Percentiles rank a stretch among this genome's conserved stretches.
Conservation (phyloP, 2,329 filamentous ascomycete species). For the Fusarium subglutinans region DNA sequence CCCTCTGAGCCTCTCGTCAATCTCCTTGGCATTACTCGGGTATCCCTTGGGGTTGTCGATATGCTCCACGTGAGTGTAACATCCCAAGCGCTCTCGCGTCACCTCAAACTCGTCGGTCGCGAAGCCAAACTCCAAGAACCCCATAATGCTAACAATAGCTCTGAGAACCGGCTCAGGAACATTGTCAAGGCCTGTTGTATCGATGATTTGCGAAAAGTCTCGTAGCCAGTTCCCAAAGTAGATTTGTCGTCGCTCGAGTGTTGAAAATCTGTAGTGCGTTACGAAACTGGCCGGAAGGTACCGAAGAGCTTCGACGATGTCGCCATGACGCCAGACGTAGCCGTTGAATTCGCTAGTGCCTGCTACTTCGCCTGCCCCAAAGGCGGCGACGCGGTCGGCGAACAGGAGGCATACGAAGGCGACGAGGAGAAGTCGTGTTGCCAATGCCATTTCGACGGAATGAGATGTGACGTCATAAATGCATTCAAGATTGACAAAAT, state of each 20-base stretch:
- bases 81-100: slow-evolving; percentile 77
- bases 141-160: slow-evolving; percentile 45
- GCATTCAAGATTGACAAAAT: neutral
- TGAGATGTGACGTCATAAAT: slow-evolving; percentile 21
- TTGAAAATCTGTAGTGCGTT: slow-evolving; percentile 51
- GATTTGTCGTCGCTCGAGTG: slow-evolving; percentile 51
- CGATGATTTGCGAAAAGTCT: slow-evolving; percentile 81
- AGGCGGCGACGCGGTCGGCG: slow-evolving; percentile 46
- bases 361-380: slow-evolving; percentile 52
- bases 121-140: slow-evolving; percentile 61
- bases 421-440: slow-evolving; percentile 26
- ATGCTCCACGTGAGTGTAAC: slow-evolving; percentile 77
- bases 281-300: slow-evolving; percentile 50
- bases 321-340: slow-evolving; percentile 53
- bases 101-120: slow-evolving; percentile 84
- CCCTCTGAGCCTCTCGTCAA: slow-evolving; percentile 61
- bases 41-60: slow-evolving; percentile 82
- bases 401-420: slow-evolving; percentile 42
- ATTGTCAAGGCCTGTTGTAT: slow-evolving; percentile 59
- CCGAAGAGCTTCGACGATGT: slow-evolving; percentile 51
- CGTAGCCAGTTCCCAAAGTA: slow-evolving; percentile 60
- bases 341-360: slow-evolving; percentile 51
- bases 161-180: slow-evolving; percentile 43
- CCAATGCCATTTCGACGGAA: slow-evolving; percentile 25
- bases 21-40: slow-evolving; percentile 77